These are phyloP conservation scores for Euphrasia arctica DNA, from an alignment of 305 asterid genomes.

Conservation along the genomic window DNA sequence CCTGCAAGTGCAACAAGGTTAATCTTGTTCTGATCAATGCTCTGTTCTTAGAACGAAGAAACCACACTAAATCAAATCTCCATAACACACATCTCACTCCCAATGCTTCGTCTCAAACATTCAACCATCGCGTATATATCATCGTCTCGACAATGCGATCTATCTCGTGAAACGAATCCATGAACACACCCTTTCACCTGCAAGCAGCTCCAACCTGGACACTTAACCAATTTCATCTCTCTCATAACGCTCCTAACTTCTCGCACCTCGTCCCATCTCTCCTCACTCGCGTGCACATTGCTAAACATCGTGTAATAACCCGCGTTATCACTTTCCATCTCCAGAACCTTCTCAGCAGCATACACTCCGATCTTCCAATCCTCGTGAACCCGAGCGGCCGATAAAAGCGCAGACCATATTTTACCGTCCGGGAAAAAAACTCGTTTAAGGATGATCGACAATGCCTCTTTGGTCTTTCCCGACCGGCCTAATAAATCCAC, in stretches of 20 bases:
- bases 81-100: slow-evolving; percentile 18
- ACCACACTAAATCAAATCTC: neutral
- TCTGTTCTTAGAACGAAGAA: neutral
- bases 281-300: slow-evolving; percentile 35
- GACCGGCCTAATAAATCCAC: slow-evolving; percentile 47
- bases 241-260: slow-evolving; percentile 33
- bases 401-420: slow-evolving; percentile 45
- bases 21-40: slow-evolving; percentile 40
- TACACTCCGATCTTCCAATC: slow-evolving; percentile 32
- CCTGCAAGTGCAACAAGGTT: slow-evolving; percentile 31
- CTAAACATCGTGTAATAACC: slow-evolving; percentile 38
- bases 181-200: slow-evolving; percentile 33
- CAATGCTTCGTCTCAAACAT: slow-evolving; percentile 22
- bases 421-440: slow-evolving; percentile 37
- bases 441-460: slow-evolving; percentile 32
- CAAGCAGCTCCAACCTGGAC: slow-evolving; percentile 51
- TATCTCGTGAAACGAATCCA: slow-evolving; percentile 45
- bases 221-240: slow-evolving; percentile 34
- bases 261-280: slow-evolving; percentile 44
- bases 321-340: slow-evolving; percentile 35
- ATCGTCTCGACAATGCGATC: slow-evolving; percentile 30
- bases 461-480: slow-evolving; percentile 40
- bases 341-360: slow-evolving; percentile 33
- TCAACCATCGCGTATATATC: slow-evolving; percentile 29
- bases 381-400: slow-evolving; percentile 36